Percentiles rank a stretch among this genome's conserved stretches.
phyloP scores from a whole-genome alignment of 1,284 basidiomycete species.

The Boletellus deceptivus region DNA sequence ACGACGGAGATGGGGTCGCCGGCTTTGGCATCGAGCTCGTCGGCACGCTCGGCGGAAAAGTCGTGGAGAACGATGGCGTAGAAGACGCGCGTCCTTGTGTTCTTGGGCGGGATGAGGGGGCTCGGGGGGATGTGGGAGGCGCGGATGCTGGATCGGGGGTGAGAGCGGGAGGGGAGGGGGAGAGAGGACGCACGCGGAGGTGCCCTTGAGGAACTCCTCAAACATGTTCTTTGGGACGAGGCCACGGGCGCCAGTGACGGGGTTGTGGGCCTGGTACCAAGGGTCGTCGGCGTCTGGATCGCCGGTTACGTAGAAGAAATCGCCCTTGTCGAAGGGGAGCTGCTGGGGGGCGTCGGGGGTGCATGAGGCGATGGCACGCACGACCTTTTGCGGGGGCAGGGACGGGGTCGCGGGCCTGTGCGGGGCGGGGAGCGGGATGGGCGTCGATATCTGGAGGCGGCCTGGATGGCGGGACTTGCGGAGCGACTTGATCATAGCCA shows the following conservation, averaged over 20 bases:
- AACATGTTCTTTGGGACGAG: constrained; percentile 85
- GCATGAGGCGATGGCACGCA: constrained; percentile 78
- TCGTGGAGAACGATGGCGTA: constrained; percentile 97
- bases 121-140: constrained; percentile 36
- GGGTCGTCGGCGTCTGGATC: constrained; percentile 58
- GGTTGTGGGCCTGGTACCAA: constrained; percentile 91
- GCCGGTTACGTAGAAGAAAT: constrained; percentile 95
- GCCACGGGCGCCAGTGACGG: constrained; percentile 87
- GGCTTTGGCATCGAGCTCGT: constrained; percentile 93
- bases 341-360: constrained; percentile 79
- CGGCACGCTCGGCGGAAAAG: constrained; percentile 90
- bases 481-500: constrained; percentile 75
- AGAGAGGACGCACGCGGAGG: constrained; percentile 50
- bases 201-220: constrained; percentile 82
- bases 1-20: constrained; percentile 93
- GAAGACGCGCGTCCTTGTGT: constrained; percentile 60
- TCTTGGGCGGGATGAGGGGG: constrained; percentile 29
- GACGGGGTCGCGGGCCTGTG: constrained; percentile 69
- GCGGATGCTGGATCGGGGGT: constrained; percentile 35
- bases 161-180: background rate
- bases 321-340: constrained; percentile 89
- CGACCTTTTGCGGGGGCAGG: constrained; percentile 92
- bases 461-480: constrained; percentile 65
- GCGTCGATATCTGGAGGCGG: constrained; percentile 66
- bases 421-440: constrained; percentile 59